Conservation (phyloP, 202 grass and related monocot species). For the Cymbopogon flexuosus region DNA sequence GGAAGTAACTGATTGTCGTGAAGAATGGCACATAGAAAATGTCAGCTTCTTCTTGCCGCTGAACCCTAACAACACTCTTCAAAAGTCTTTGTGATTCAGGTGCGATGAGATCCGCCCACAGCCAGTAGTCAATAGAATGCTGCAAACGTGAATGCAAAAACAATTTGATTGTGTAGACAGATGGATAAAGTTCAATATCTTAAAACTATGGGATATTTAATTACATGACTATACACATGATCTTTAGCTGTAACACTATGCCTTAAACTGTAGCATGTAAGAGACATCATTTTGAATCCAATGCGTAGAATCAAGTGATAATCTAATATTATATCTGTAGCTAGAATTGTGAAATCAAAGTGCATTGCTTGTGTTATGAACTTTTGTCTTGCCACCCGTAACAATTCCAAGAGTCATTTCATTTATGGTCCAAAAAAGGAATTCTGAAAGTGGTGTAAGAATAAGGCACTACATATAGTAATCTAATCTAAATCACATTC, state of each 20-base stretch:
- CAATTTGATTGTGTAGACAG: constrained; percentile 1
- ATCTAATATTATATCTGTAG: neutral
- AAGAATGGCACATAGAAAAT: constrained; percentile 95
- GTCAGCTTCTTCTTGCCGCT: constrained; percentile 75
- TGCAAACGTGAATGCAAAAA: constrained; percentile 30
- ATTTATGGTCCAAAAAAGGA: neutral
- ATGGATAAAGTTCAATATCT: neutral
- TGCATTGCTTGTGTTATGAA: neutral
- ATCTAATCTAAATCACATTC: neutral
- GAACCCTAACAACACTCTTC: constrained; percentile 74
- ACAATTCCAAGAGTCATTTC: neutral
- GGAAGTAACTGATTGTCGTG: constrained; percentile 93
- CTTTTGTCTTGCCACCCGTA: neutral
- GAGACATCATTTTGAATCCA: neutral
- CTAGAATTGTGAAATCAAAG: neutral
- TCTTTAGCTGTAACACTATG: neutral
- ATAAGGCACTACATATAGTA: neutral
- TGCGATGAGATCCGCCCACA: constrained; percentile 91
- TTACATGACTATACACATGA: neutral
- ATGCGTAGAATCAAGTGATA: neutral
- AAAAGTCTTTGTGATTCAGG: constrained; percentile 68
- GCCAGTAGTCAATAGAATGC: constrained; percentile 99
- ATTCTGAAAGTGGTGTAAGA: neutral
- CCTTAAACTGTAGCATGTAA: neutral
- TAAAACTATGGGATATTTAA: neutral